Evolutionary conservation across 2,329 filamentous ascomycete genomes (phyloP).

Genomic region (Penicillium sp.): DNA sequence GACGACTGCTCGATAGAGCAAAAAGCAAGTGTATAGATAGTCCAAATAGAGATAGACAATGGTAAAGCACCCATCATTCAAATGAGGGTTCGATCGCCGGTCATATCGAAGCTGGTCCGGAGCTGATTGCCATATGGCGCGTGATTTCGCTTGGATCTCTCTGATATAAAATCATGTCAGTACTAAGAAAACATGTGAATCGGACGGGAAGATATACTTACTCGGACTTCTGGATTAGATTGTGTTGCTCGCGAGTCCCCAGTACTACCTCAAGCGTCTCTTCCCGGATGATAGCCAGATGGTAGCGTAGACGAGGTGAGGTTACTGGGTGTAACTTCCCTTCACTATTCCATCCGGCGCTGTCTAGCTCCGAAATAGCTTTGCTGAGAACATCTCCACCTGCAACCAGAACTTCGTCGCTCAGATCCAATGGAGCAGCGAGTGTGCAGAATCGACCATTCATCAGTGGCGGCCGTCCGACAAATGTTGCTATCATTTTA

Average conservation of each 20-base stretch:
- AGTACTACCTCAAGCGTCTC: constrained; percentile 33
- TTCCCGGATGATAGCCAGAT: constrained; percentile 29
- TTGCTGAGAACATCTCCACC: constrained; percentile 24
- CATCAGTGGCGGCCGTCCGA: constrained; percentile 50
- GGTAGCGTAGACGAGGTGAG: constrained; percentile 26
- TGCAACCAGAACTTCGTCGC: constrained; percentile 27
- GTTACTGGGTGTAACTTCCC: constrained; percentile 19
- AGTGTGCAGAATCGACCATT: constrained; percentile 44
- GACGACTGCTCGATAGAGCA: constrained; percentile 33
- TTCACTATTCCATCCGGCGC: constrained; percentile 29
- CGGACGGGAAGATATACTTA: constrained; percentile 17
- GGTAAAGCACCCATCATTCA: constrained; percentile 18
- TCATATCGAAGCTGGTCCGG: constrained; percentile 30
- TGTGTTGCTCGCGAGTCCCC: constrained; percentile 21
- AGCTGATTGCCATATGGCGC: constrained; percentile 23
- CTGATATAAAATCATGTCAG: constrained; percentile 6
- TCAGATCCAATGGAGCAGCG: constrained; percentile 35
- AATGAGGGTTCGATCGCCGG: constrained; percentile 9
- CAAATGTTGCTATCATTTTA: constrained; percentile 49
- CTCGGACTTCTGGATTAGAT: constrained; percentile 28
- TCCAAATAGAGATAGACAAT: constrained; percentile 33
- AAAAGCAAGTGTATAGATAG: constrained; percentile 36
- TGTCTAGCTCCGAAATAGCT: constrained; percentile 27
- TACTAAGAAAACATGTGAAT: background rate
- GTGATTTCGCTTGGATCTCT: constrained; percentile 27